Base-by-base conservation (phyloP, 177 flowering plant species). In the Vitis hybrid region DNA sequence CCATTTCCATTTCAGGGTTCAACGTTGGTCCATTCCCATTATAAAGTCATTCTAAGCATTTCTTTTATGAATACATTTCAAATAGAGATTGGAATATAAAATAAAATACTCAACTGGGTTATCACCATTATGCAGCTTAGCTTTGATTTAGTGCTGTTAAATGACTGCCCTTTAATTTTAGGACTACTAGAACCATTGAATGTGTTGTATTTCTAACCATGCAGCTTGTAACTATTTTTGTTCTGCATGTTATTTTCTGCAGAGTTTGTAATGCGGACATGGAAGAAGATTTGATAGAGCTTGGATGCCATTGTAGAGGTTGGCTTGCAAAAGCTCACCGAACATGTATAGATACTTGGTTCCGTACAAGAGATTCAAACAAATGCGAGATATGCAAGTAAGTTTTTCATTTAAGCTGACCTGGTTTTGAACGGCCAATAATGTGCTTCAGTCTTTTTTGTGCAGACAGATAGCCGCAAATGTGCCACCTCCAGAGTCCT, bases 371-470 rank as follows among this genome's bases (percentile, higher is more conserved):
- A 80, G 97, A 91, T 61, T 89, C 97, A 67, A 91, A 91, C 75
- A 87, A 73, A 76, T 91, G 97, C 62, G 97, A 91, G 83, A 89
- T 91, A 73, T 91, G 97, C 88, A 94, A 85, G 97, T 91, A 85
- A 80, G 88, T 74, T 58, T 54, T 69, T 66, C 50, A 9, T n/a
- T 71, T 14, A 48, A 59, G 6, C 13, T 13, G 45, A 7, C 45
- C 45, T 39, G 0, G 45, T 39, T 39, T 39, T 39, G 45, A 6
- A 6, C 45, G 45, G 7, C 45, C 45, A 39, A 39, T 39, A 7
- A 39, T 39, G 45, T 39, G 29, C 45, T 11, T 10, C 39, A 14
- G 14, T 9, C 15, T 31, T 68, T 72, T 66, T 71, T 57, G 11
- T 83, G 81, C 84, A 88, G 96, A 75, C 85, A 82, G 58, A 74